Evolutionary conservation across 2,329 filamentous ascomycete species (phyloP), one percentile per base, ranked within the genome.

Genomic region (Arthroderma sp.): DNA sequence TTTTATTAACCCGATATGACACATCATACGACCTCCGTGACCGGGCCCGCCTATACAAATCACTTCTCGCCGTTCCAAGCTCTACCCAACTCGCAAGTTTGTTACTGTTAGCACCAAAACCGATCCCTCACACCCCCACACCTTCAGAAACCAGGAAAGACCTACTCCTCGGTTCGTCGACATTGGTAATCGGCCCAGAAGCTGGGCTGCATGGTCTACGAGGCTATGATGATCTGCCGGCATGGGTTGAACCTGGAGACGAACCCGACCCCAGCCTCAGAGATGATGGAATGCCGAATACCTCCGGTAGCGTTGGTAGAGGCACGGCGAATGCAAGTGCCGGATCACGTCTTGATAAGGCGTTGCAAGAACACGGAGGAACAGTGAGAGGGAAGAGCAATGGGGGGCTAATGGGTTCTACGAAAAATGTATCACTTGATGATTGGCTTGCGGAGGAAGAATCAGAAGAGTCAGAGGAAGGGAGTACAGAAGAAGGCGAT

Each of bases 11-110:
- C 30, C 80, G 91, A 49, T 98, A 96, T 62, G 91, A 96, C 56
- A 85, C 81, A 0, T 95, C 88, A 1, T 98, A 94, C 63, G 88
- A 96, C 58, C 77, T 98, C 3, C 85, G 91, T 51, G 91, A 96
- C 60, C 83, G 91, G 27, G 81, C 88, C 1, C 80, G 91, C 30
- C 75, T 95, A 49, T 96, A 94, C 67, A 86, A 84, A 51, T 75
- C 87, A 1, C 77, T 98, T 1, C 76, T 98, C 1, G 74, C 78
- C 3, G 79, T 84, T 4, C 85, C 88, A 1, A 70, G 73, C 2
- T 78, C 76, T 5, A 83, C 79, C 1, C 86, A 96, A 61, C 76
- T 98, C 10, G 91, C 91, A 2, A 87, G 83, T 1, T 72, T 98
- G 9, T 83, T 96, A 61, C 78, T 98, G 1, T 75, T 96, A 1